These are phyloP conservation scores for Linnemannia exigua DNA, from an alignment of 192 early-diverging fungal species.

Conservation along the genomic window DNA sequence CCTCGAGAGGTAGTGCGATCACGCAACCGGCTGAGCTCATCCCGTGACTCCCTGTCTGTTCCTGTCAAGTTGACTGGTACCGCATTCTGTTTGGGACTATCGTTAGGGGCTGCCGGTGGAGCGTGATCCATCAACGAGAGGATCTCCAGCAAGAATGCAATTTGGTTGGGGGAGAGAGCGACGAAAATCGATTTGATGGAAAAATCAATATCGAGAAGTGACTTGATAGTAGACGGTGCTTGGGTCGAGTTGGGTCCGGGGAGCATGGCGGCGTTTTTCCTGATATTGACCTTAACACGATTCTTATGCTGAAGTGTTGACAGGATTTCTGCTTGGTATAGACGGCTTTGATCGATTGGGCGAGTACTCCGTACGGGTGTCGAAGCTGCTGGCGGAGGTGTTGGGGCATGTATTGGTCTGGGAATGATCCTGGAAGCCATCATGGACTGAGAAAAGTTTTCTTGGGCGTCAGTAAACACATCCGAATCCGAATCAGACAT, in stretches of 20 bases:
- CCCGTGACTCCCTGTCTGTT: background rate
- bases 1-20: background rate
- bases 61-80: background rate
- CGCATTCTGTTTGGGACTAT: background rate
- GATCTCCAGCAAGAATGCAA: conserved; percentile 61
- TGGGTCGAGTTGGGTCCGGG: conserved; percentile 11
- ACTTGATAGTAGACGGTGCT: conserved; percentile 14
- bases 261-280: conserved; percentile 36
- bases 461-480: conserved; percentile 51
- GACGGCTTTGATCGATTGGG: background rate
- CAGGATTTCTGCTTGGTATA: conserved; percentile 62
- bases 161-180: conserved; percentile 59
- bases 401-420: background rate
- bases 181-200: conserved; percentile 52
- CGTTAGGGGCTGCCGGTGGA: background rate
- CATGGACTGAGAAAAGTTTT: conserved; percentile 36
- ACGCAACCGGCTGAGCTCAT: background rate
- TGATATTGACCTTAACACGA: conserved; percentile 60
- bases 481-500: conserved; percentile 47
- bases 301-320: conserved; percentile 64
- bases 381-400: background rate
- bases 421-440: conserved; percentile 22
- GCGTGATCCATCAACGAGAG: conserved; percentile 30
- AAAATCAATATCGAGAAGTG: conserved; percentile 59
- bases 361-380: background rate